These are phyloP conservation scores for Microbotryomycetes sp. DNA, from an alignment of 1,284 basidiomycete genomes.

Conservation along the genomic window DNA sequence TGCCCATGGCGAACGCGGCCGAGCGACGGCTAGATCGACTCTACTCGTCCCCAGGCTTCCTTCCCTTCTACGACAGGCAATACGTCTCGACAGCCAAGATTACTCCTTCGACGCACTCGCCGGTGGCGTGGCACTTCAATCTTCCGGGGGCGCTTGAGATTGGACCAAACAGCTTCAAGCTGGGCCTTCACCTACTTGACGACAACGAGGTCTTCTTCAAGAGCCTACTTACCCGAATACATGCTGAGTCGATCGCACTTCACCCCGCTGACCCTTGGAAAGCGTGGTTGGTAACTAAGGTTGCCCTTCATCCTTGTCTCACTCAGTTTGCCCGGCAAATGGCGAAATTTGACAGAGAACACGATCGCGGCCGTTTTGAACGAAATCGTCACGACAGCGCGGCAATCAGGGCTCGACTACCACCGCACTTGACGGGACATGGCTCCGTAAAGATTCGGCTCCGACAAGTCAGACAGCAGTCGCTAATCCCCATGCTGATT, in stretches of 20 bases:
- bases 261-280: neutral
- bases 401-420: neutral
- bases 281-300: neutral
- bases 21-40: neutral
- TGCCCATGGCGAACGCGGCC: no score
- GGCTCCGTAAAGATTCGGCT: constrained; percentile 10
- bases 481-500: constrained; percentile 3
- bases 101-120: neutral
- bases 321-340: neutral
- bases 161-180: neutral
- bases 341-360: neutral
- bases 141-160: neutral
- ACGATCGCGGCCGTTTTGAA: neutral
- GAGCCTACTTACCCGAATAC: neutral
- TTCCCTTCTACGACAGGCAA: neutral
- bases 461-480: constrained; percentile 8
- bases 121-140: neutral
- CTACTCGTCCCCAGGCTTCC: neutral
- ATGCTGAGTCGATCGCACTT: neutral
- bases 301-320: neutral
- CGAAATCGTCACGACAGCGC: neutral
- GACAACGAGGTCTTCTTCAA: neutral
- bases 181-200: neutral
- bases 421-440: neutral
- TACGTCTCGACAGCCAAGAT: neutral